phyloP scores from a whole-genome alignment of 2,329 filamentous ascomycete genomes.

The Fusarium sp. region DNA sequence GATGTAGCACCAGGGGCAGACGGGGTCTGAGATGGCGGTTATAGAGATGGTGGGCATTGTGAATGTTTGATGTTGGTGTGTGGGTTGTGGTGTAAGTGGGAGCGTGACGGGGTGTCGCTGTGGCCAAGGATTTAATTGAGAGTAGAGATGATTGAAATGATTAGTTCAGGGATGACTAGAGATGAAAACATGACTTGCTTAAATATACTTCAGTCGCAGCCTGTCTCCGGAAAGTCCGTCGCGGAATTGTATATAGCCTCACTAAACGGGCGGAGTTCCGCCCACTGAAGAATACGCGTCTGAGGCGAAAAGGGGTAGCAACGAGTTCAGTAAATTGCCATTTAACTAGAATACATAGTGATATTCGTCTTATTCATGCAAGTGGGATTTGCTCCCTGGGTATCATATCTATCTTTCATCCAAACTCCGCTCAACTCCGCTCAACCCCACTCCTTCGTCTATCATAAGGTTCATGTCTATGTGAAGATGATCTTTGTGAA shows the following conservation, averaged over 20 bases:
- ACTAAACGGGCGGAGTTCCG: slow-evolving; percentile 40
- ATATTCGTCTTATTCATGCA: not conserved
- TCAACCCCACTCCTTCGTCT: slow-evolving; percentile 6
- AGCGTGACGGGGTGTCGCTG: not conserved
- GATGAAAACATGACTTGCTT: not conserved
- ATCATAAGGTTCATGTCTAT: slow-evolving; percentile 34
- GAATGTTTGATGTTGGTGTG: not conserved
- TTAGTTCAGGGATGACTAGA: not conserved
- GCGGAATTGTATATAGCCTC: slow-evolving; percentile 1
- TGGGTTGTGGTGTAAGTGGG: not conserved
- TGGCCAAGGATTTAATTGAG: not conserved
- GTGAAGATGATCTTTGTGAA: slow-evolving; percentile 1
- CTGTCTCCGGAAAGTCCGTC: not conserved
- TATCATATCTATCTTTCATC: slow-evolving; percentile 39
- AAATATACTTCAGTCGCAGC: not conserved
- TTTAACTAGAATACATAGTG: not conserved
- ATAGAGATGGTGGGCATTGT: slow-evolving; percentile 81
- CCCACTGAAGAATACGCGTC: slow-evolving; percentile 13
- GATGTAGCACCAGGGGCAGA: slow-evolving; percentile 85
- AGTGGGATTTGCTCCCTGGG: slow-evolving; percentile 34
- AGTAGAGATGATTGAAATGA: not conserved
- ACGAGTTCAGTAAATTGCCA: not conserved
- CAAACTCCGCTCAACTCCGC: slow-evolving; percentile 4
- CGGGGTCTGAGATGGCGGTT: slow-evolving; percentile 82
- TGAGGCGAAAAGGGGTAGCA: not conserved